A percentile compares a stretch with the other conserved stretches of the same genome.
Evolutionary conservation across 257 asterid genomes (phyloP).

Genomic region (Solanum appendiculatum): DNA sequence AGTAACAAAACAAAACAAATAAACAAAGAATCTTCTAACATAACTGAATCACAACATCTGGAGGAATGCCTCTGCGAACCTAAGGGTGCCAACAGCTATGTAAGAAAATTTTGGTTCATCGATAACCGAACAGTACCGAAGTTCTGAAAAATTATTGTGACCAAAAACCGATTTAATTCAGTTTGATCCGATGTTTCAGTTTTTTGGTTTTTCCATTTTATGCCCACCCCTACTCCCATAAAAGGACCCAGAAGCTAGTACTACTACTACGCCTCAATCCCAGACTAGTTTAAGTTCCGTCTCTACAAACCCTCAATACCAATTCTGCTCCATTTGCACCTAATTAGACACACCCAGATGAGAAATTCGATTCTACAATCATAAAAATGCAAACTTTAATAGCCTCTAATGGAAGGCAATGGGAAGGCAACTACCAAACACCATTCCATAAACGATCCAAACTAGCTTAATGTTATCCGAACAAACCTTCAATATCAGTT

Average conservation of each 20-base stretch:
- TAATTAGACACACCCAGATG: neutral
- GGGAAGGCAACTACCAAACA: neutral
- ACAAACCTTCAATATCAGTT: neutral
- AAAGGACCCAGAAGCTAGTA: neutral
- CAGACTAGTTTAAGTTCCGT: neutral
- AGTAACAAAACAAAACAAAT: conserved; percentile 13
- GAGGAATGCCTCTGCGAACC: conserved; percentile 4
- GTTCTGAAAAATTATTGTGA: neutral
- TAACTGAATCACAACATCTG: conserved; percentile 12
- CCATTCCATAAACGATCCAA: neutral
- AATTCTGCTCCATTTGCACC: neutral
- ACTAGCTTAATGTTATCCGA: neutral
- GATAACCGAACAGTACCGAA: neutral
- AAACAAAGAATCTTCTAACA: conserved; percentile 18
- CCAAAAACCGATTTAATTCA: too few species aligned
- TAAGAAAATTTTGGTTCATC: neutral
- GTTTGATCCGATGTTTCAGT: neutral
- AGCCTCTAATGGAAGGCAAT: neutral
- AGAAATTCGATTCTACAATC: neutral
- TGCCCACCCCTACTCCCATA: conserved; percentile 17
- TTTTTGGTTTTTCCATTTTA: neutral
- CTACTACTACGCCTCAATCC: neutral
- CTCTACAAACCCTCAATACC: neutral
- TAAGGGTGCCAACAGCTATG: conserved; percentile 15
- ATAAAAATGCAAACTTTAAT: neutral